Conservation (phyloP, 176 grass and related monocot species). For the Areca catechu region DNA sequence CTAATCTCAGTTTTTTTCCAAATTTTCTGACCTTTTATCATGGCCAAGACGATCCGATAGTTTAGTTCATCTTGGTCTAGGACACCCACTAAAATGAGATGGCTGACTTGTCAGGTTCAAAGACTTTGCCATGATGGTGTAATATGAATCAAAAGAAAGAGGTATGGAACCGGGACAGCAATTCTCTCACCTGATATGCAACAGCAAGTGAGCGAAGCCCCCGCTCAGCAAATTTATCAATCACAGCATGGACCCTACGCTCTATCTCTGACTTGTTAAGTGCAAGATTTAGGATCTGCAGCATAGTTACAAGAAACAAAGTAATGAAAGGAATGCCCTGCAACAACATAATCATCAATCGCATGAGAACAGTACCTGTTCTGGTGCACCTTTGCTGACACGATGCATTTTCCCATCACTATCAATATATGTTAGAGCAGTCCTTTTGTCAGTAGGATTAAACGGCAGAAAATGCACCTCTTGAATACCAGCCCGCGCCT, state of each 20-base stretch:
- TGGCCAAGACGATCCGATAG: too few relatives aligned
- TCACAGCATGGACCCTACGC: slow-evolving; percentile 56
- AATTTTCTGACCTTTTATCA: too few relatives aligned
- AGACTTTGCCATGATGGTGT: too few relatives aligned
- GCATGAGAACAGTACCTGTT: slow-evolving; percentile 46
- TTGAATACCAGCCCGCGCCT: slow-evolving; percentile 74
- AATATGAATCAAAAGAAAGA: neutral
- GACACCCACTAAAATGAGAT: too few relatives aligned
- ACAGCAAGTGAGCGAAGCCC: slow-evolving; percentile 78
- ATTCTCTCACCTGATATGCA: slow-evolving; percentile 55
- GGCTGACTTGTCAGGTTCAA: too few relatives aligned
- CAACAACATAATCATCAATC: slow-evolving; percentile 6
- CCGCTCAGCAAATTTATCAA: slow-evolving; percentile 86
- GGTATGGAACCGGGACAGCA: neutral
- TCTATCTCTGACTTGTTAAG: slow-evolving; percentile 85
- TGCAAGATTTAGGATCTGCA: slow-evolving; percentile 74
- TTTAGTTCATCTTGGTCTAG: too few relatives aligned
- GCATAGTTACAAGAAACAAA: slow-evolving; percentile 17
- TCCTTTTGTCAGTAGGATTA: slow-evolving; percentile 91
- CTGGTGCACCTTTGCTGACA: slow-evolving; percentile 91
- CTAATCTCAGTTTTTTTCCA: too few relatives aligned
- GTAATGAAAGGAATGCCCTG: neutral
- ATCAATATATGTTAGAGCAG: slow-evolving; percentile 78
- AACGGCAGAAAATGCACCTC: slow-evolving; percentile 93
- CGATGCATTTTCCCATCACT: slow-evolving; percentile 63